Conservation (phyloP, 805 yeast species). For the Kodamaea leandrae region DNA sequence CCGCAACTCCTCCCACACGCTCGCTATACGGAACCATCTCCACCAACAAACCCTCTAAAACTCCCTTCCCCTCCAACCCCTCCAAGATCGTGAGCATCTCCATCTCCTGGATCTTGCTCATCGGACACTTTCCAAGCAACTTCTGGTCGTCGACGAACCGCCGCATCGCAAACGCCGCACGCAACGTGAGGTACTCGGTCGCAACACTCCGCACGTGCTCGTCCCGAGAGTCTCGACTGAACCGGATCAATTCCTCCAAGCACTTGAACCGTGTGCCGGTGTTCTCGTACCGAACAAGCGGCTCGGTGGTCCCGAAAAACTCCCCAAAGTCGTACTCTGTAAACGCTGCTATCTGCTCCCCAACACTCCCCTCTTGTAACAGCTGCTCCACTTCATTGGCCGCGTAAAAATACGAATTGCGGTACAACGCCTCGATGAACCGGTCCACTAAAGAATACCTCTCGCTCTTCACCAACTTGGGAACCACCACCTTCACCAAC, state of each 20-base stretch:
- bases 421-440: conserved; percentile 51
- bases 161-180: conserved; percentile 60
- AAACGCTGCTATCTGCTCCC: conserved; percentile 37
- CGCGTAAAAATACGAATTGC: conserved; percentile 57
- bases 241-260: conserved; percentile 50
- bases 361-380: conserved; percentile 21
- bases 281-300: conserved; percentile 43
- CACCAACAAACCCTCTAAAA: conserved; percentile 20
- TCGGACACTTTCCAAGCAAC: conserved; percentile 59
- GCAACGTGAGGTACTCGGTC: conserved; percentile 45
- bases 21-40: conserved; percentile 17
- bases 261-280: conserved; percentile 53
- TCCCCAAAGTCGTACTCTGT: conserved; percentile 41
- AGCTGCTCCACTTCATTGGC: conserved; percentile 51
- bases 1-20: conserved; percentile 16
- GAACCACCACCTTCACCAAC: conserved; percentile 43
- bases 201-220: conserved; percentile 19
- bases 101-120: conserved; percentile 58
- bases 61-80: conserved; percentile 33
- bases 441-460: conserved; percentile 6
- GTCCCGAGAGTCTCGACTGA: conserved; percentile 18
- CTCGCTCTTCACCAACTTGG: conserved; percentile 28
- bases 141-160: conserved; percentile 63
- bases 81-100: conserved; percentile 53
- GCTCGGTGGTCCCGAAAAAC: conserved; percentile 63